These are phyloP conservation scores for Lentinula guzmanii DNA, from an alignment of 768 basidiomycete genomes.

Conservation along the genomic window DNA sequence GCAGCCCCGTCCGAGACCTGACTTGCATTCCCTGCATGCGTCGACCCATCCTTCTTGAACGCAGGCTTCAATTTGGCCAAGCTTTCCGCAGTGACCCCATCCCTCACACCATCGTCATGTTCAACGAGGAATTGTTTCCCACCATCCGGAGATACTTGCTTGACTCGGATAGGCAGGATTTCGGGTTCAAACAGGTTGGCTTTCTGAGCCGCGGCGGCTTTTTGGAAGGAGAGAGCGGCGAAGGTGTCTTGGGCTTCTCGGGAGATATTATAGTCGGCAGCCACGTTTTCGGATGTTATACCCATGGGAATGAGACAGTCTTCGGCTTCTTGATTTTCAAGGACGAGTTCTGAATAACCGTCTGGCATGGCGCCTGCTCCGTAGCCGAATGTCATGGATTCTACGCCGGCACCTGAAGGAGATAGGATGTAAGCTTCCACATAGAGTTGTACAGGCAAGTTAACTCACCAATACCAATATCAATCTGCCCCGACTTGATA, in stretches of 20 bases:
- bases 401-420: constrained; percentile 69
- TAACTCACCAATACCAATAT: constrained; percentile 77
- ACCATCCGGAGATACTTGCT: constrained; percentile 67
- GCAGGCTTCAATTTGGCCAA: constrained; percentile 82
- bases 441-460: neutral
- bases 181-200: constrained; percentile 78
- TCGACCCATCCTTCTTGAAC: constrained; percentile 68
- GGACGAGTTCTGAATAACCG: constrained; percentile 58
- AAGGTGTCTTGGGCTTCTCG: constrained; percentile 81
- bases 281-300: constrained; percentile 92
- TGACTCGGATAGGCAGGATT: constrained; percentile 75
- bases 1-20: constrained; percentile 93
- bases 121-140: constrained; percentile 72
- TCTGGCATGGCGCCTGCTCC: constrained; percentile 52
- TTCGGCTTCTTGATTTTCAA: constrained; percentile 59
- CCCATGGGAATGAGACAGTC: constrained; percentile 90
- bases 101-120: constrained; percentile 80
- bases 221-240: constrained; percentile 78
- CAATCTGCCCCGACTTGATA: constrained; percentile 75
- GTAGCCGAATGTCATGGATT: constrained; percentile 83
- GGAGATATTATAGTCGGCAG: constrained; percentile 66
- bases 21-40: constrained; percentile 83
- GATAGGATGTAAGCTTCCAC: neutral
- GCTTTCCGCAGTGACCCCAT: constrained; percentile 75
- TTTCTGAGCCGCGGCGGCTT: constrained; percentile 76